Evolutionary conservation across 1,284 basidiomycete genomes (phyloP), one percentile per base, ranked within the genome.

Genomic region (Rhodotorula sp.): DNA sequence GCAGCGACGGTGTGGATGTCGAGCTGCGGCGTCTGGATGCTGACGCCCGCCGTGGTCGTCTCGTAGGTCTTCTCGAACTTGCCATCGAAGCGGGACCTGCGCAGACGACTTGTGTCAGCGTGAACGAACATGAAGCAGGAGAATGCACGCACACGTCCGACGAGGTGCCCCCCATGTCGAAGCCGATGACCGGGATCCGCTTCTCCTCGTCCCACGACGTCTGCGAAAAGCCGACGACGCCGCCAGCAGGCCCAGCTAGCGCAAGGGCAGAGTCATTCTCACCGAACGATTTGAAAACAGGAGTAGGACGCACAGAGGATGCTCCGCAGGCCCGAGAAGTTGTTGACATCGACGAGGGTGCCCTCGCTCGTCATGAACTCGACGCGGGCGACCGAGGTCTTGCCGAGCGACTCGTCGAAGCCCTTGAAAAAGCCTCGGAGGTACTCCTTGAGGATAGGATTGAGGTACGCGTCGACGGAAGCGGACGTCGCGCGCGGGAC

Each of bases 401-500:
- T 37, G 85, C 82, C 57, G 67, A 94, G 83, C 74, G 89, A 88
- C 48, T 85, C 86, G 75, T 95, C 91, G 77, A 97, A 97, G 0
- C 94, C 94, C 44, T 83, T 82, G 82, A 94, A 97, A 61, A 76
- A 76, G 7, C 41, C 88, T 25, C 67, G 62, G 61, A 83, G 82
- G 78, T 83, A 83, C 36, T 78, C 74, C 64, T 82, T 78, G 67
- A 83, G 80, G 70, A 82, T 85, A 34, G 87, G 83, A 2, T 79
- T 72, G 57, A 71, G 84, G 48, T 99, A 99, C 3, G 96, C 97
- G 78, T 99, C 96, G 0, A 94, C 96, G 0, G 94, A 97, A 0
- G 92, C 89, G 0, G 92, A 95, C 7, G 91, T 89, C 0, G 94
- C 96, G 10, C 96, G 89, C 1, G 94, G 90, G 8, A 97, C 92